Base-by-base conservation (phyloP, 257 asterid genomes). In the Leptodermis oblonga region DNA sequence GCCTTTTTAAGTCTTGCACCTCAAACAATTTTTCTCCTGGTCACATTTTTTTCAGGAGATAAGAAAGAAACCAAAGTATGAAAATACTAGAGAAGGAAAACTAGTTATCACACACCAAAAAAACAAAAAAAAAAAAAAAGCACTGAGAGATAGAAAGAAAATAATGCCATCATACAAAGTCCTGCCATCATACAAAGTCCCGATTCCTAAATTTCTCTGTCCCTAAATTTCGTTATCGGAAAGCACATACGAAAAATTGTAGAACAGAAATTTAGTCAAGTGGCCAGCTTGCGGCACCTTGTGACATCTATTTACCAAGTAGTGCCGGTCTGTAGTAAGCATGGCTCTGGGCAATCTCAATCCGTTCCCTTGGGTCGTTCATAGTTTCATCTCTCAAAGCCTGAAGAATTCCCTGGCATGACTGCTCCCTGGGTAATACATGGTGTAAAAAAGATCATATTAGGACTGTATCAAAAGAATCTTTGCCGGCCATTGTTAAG, bases 291-390 rank as follows among this genome's bases (percentile, higher is more conserved):
- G 34, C 12, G 11, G 34, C 61, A 54, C 61, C 41, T 56, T 56
- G 22, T 23, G 28, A 58, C 55, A 59, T 49, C 66, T 67, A 76
- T 34, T 81, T 71, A 53, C 92, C 96, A 56, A 92, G 94, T 43
- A 92, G 95, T 37, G 96, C 88, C 68, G 98, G 96, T 81, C 88
- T 80, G 77, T 86, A 92, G 65, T 87, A 85, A 23, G 89, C 90
- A 74, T 85, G 96, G 34, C 82, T 89, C 58, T 92, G 98, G 18
- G 98, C 96, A 48, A 92, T 82, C 85, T 83, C 89, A 49, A 92
- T 89, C 15, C 96, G 85, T 34, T 92, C 98, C 13, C 98, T 91
- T 0, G 98, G 98, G 73, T 92, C 96, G 5, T 89, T 92, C 78
- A 87, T 78, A 81, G 84, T 86, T 72, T 92, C 89, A 68, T 92